Evolutionary conservation across 345 rosid genomes (phyloP).

Genomic region (Ceriops tagal): DNA sequence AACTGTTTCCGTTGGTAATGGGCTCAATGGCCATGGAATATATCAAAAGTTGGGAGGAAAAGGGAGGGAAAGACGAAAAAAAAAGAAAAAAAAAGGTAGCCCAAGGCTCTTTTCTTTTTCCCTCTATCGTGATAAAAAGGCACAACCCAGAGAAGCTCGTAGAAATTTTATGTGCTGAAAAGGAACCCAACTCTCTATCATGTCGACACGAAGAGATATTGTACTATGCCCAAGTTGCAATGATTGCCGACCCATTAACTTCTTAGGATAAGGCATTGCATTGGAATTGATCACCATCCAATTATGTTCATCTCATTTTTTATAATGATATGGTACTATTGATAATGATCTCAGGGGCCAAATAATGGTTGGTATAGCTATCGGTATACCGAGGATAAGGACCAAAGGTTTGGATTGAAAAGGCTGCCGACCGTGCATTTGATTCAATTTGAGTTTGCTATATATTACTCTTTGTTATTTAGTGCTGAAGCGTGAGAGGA

Average conservation of each 20-base stretch:
- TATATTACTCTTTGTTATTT: no score
- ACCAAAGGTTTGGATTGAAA: not conserved
- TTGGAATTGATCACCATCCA: no score
- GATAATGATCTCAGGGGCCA: constrained; percentile 10
- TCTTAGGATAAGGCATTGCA: no score
- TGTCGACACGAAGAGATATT: not conserved
- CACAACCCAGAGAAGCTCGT: not conserved
- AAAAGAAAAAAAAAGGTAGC: no score
- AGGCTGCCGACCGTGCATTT: not conserved
- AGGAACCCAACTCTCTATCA: not conserved
- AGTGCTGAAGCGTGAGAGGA: not conserved
- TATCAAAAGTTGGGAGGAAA: not conserved
- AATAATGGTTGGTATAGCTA: not conserved
- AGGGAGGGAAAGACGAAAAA: no score
- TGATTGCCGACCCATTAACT: no score
- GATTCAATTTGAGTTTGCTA: no score
- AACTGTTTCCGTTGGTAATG: constrained; percentile 16
- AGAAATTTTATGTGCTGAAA: not conserved
- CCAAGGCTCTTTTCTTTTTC: no score
- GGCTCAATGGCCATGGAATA: not conserved
- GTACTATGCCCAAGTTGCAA: no score
- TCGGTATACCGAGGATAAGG: constrained; percentile 1
- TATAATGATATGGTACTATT: not conserved
- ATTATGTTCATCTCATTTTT: no score
- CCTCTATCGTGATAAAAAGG: no score